Base-by-base conservation (phyloP, 805 yeast species). In the Hanseniaspora valbyensis region DNA sequence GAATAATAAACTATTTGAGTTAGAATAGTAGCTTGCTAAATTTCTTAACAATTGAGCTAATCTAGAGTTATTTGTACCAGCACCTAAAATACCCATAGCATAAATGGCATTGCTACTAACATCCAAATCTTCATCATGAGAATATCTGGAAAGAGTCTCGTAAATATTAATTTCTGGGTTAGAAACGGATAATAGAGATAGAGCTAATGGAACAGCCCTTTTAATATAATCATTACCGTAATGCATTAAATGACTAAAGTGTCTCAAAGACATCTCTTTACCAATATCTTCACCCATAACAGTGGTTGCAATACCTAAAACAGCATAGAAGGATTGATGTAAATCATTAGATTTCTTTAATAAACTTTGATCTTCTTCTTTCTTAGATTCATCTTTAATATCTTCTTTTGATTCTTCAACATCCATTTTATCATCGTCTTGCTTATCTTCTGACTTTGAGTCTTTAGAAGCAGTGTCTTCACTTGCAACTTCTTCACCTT, bases 221-320 rank as follows among this genome's bases (percentile, higher is more conserved):
- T 89, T 82, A 54, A 92, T 85, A 54, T 85, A 75, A 21, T 92
- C 80, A 59, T 86, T 89, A 53, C 99, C 98, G 64, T 92, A 92
- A 65, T 92, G 98, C 95, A 92, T 87, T 66, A 92, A 74, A 67
- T 92, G 98, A 42, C 95, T 89, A 65, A 90, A 90, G 67, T 92
- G 98, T 64, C 98, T 89, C 62, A 90, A 70, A 9, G 90, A 82
- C 98, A 92, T 92, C 58, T 90, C 96, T 66, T 85, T 94, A 30
- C 99, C 98, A 64, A 92, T 85, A 56, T 86, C 95, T 67, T 92
- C 99, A 55, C 99, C 99, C 83, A 92, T 81, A 13, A 96, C 92
- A 59, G 94, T 84, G 56, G 84, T 75, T 0, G 96, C 98, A 57
- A 92, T 76, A 54, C 98, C 98, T 48, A 92, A 73, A 18, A 92